Conservation (phyloP, 768 basidiomycete species). For the Boletus sp. region DNA sequence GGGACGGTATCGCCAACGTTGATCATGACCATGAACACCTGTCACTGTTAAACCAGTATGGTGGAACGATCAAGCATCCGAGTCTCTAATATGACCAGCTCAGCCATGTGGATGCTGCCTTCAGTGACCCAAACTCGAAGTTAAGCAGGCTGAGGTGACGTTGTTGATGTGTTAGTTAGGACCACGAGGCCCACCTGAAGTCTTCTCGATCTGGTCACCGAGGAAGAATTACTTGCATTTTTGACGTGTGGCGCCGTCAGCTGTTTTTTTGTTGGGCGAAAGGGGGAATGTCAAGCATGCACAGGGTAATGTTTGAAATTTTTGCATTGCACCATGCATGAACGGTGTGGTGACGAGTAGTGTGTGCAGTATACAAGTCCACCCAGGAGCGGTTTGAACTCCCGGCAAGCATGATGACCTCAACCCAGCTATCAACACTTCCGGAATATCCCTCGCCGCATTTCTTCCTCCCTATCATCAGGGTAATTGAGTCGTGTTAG, state of each 20-base stretch:
- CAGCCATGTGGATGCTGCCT: too few relatives aligned
- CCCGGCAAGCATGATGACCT: background rate
- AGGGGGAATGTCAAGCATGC: background rate
- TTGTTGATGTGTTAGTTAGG: too few relatives aligned
- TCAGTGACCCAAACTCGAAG: too few relatives aligned
- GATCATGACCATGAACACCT: too few relatives aligned
- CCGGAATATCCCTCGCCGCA: slow-evolving; percentile 57
- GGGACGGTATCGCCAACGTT: too few relatives aligned
- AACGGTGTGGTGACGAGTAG: background rate
- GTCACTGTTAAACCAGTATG: too few relatives aligned
- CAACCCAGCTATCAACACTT: slow-evolving; percentile 36
- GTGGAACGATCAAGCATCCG: too few relatives aligned
- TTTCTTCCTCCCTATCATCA: slow-evolving; percentile 64
- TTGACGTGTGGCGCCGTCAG: background rate
- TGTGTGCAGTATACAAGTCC: background rate
- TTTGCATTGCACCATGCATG: background rate
- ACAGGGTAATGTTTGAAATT: background rate
- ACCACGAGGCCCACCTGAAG: too few relatives aligned
- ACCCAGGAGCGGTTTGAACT: background rate
- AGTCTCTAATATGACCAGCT: too few relatives aligned
- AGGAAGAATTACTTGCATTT: background rate
- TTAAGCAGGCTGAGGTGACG: too few relatives aligned
- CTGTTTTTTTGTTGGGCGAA: background rate
- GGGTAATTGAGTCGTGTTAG: background rate
- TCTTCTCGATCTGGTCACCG: too few relatives aligned